phyloP scores from a whole-genome alignment of 495 filamentous ascomycete genomes.

The Margaritispora aquatica region DNA sequence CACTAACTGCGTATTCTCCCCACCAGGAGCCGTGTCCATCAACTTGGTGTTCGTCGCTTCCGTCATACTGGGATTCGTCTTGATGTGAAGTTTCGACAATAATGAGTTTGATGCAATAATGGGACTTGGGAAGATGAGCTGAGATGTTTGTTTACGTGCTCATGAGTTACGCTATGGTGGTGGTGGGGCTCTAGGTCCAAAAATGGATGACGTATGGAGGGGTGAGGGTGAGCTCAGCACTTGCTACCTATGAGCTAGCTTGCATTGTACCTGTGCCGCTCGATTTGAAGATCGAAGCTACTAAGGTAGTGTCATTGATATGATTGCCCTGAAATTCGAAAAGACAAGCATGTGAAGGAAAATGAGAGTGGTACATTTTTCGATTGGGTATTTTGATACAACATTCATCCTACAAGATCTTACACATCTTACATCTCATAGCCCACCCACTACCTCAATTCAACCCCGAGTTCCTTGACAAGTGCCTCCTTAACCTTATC shows the following conservation, averaged over 20 bases:
- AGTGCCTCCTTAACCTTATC: conserved; percentile 53
- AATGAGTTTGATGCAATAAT: background rate
- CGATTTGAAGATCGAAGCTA: too few relatives aligned
- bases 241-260: background rate
- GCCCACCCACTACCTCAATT: conserved; percentile 56
- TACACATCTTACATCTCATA: background rate
- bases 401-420: background rate
- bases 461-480: conserved; percentile 66
- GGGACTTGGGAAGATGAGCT: too few relatives aligned
- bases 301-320: too few relatives aligned
- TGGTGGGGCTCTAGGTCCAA: background rate
- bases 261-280: background rate
- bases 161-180: background rate
- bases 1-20: conserved; percentile 54
- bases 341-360: background rate
- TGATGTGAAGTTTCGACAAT: background rate
- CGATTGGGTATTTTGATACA: conserved; percentile 11
- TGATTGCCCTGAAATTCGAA: too few relatives aligned
- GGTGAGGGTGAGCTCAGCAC: background rate
- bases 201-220: background rate
- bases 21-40: conserved; percentile 56
- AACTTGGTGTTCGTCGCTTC: conserved; percentile 30
- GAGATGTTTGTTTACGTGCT: too few relatives aligned
- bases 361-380: conserved; percentile 3
- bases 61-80: conserved; percentile 5